Conservation (phyloP, 192 early-diverging fungal species). For the Podila minutissima region DNA sequence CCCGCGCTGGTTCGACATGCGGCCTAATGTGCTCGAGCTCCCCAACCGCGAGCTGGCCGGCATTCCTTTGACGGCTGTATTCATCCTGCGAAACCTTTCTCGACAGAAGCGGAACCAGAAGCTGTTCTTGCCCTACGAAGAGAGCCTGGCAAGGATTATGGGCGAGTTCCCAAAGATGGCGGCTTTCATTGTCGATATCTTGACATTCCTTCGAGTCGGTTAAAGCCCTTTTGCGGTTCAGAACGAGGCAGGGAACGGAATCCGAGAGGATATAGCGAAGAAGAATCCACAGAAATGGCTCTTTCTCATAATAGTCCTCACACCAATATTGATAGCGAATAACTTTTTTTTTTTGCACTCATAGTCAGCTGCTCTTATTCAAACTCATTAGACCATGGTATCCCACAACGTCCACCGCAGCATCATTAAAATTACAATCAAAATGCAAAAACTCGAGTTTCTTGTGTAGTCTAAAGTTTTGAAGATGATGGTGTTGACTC, state of each 20-base stretch:
- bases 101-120: conserved; percentile 53
- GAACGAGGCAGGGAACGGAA: too few species aligned
- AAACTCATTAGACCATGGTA: too few species aligned
- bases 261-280: too few species aligned
- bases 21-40: conserved; percentile 52
- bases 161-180: conserved; percentile 61
- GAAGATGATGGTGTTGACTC: neutral
- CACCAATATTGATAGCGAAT: too few species aligned
- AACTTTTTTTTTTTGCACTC: too few species aligned
- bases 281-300: neutral
- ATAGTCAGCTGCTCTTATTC: too few species aligned
- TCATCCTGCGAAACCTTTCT: conserved; percentile 63
- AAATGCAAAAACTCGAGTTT: neutral
- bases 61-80: conserved; percentile 65
- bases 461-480: conserved; percentile 8
- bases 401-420: neutral
- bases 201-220: conserved; percentile 54
- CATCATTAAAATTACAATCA: neutral
- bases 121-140: conserved; percentile 62
- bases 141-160: conserved; percentile 56
- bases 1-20: conserved; percentile 42
- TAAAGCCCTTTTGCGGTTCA: neutral
- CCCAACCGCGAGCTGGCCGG: conserved; percentile 53
- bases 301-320: neutral
- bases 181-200: conserved; percentile 56